A percentile compares a stretch with the other conserved stretches of the same genome.
Evolutionary conservation across 179 eudicot species (phyloP).

Genomic region (Heliamphora pulchella): DNA sequence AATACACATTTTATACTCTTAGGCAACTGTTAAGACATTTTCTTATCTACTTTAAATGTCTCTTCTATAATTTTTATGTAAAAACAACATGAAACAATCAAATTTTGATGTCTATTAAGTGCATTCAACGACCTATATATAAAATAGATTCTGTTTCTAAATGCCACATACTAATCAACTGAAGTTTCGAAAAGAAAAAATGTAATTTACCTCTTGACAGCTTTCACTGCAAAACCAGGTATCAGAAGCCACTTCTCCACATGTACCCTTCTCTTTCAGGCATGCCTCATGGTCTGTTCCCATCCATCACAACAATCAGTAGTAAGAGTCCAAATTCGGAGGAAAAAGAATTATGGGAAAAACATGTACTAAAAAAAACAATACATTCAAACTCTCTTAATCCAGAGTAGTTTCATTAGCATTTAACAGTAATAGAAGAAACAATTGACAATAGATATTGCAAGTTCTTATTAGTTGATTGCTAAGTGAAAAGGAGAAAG

Average conservation of each 20-base stretch:
- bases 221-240: slow-evolving; percentile 68
- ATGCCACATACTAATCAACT: neutral
- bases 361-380: neutral
- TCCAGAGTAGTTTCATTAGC: neutral
- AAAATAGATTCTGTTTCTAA: neutral
- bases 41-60: neutral
- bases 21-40: slow-evolving; percentile 7
- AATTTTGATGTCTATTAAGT: neutral
- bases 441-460: neutral
- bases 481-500: neutral
- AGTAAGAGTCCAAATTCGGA: neutral
- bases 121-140: neutral
- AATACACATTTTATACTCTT: neutral
- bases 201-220: slow-evolving; percentile 63
- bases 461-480: neutral
- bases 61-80: neutral
- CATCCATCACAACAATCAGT: slow-evolving; percentile 17
- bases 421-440: neutral
- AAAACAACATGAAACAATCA: neutral
- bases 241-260: slow-evolving; percentile 30
- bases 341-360: neutral
- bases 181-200: neutral
- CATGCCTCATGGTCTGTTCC: slow-evolving; percentile 72
- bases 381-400: slow-evolving; percentile 1
- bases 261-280: slow-evolving; percentile 32